Conservation (phyloP, 2,329 filamentous ascomycete species). For the Colletotrichum cordylinicola region DNA sequence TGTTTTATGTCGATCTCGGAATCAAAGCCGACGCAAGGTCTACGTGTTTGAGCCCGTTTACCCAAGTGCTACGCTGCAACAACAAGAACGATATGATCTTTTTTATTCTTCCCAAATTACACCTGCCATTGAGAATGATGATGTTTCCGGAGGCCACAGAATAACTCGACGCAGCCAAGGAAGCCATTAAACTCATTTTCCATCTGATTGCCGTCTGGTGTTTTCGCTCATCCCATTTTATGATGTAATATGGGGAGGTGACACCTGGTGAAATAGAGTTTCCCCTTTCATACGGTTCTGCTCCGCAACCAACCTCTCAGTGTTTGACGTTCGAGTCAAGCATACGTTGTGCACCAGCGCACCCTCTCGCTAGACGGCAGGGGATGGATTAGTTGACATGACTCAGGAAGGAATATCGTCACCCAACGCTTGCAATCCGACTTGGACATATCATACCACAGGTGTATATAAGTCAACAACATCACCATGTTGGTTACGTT, state of each 20-base stretch:
- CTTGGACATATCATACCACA: not conserved
- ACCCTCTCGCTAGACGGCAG: not conserved
- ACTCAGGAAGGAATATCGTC: not conserved
- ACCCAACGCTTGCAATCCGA: not conserved
- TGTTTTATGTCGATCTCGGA: not conserved
- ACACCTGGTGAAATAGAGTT: not conserved
- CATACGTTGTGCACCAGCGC: not conserved
- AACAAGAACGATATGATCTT: not conserved
- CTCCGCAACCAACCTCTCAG: not conserved
- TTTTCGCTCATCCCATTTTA: not conserved
- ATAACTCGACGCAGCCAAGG: not conserved
- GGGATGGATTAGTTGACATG: not conserved
- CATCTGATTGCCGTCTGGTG: not conserved
- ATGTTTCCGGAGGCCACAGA: accelerated
- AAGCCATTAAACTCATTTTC: not conserved
- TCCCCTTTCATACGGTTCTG: not conserved
- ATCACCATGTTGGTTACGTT: not conserved
- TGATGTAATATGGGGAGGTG: not conserved
- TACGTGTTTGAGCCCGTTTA: not conserved
- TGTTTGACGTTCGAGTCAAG: not conserved
- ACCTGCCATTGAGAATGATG: not conserved
- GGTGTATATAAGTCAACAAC: not conserved
- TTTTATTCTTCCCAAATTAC: accelerated
- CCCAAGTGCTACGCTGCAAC: not conserved
- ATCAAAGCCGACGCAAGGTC: not conserved